Evolutionary conservation across 2,329 filamentous ascomycete species (phyloP).

Genomic region (Neopestalotiopsis rosae): DNA sequence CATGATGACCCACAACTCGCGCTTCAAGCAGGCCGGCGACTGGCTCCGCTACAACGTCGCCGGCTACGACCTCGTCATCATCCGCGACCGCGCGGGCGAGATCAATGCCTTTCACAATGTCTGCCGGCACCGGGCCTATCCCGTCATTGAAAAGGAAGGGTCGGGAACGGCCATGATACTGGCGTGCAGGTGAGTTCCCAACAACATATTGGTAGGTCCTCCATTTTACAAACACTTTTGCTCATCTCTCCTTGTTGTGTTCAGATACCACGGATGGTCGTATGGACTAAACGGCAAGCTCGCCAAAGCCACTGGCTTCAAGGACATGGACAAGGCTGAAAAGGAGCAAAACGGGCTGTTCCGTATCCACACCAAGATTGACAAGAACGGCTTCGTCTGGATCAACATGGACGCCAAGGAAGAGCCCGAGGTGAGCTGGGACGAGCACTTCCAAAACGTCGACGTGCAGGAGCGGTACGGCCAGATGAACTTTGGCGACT

Average conservation of each 20-base stretch:
- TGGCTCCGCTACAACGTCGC: conserved; percentile 61
- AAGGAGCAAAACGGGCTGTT: conserved; percentile 61
- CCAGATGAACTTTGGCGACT: conserved; percentile 43
- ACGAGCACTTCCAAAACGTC: conserved; percentile 42
- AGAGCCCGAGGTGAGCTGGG: conserved; percentile 43
- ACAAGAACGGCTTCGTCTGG: conserved; percentile 61
- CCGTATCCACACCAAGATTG: conserved; percentile 58
- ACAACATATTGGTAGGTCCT: not conserved
- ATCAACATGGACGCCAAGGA: conserved; percentile 46
- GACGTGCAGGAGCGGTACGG: conserved; percentile 40
- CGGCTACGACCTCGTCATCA: conserved; percentile 61
- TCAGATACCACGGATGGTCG: conserved; percentile 67
- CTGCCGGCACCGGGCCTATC: conserved; percentile 66
- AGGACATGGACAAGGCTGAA: conserved; percentile 60
- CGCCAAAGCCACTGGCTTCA: conserved; percentile 64
- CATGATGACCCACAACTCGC: not conserved
- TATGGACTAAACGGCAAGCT: conserved; percentile 62
- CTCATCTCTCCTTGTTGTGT: not conserved
- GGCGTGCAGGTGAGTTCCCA: not conserved
- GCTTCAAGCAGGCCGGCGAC: conserved; percentile 36
- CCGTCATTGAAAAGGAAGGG: conserved; percentile 47
- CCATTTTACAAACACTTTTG: not conserved
- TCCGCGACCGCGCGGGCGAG: conserved; percentile 52
- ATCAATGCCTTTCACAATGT: conserved; percentile 70
- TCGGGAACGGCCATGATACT: conserved; percentile 34